Evolutionary conservation across 192 early-diverging fungal genomes (phyloP), one percentile per base, ranked within the genome.

Genomic region (Backusella luteola): DNA sequence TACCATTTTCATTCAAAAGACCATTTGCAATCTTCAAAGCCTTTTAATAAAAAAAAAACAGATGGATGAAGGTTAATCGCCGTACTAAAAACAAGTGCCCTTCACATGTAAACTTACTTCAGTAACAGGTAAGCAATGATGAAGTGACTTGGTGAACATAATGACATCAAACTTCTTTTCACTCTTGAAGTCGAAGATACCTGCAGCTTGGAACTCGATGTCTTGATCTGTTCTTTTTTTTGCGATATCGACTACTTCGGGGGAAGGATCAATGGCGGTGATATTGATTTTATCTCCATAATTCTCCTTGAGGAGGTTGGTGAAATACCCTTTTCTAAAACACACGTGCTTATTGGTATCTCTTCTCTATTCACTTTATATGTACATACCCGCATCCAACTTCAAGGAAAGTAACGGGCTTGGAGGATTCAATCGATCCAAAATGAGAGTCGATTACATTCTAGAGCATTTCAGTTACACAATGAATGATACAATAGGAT

Each of bases 141-240:
- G 75, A 6, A 76, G 75, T 29, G 75, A 76, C 66, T 76, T 76
- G 29, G 75, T 76, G 7, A 76, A 76, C 34, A 76, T 67, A 15
- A 76, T n/a, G 4, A 76, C 14, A 36, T 76, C 75, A 32, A 42
- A 76, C n/a, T 69, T 76, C 14, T 68, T 49, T 35, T 76, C 36
- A 26, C 26, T 34, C 7, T 72, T 67, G n/a, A 76, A 76, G 1
- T 76, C 49, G 23, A 76, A 67, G 19, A 76, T 67, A 34, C 34
- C 41, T 19, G 75, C n/a, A n/a, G 21, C 23, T 14, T 52, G 34
- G n/a, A 76, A 69, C 1, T 41, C n/a, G 6, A 67, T 32, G 3
- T 7, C 46, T 26, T 41, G n/a, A 63, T 23, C 8, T 11, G 39
- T 49, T 32, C 39, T 32, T 32, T 71, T 32, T 29, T 49, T 71